Conservation (phyloP, 2,329 filamentous ascomycete genomes). For the Sordariomycetes sp. region DNA sequence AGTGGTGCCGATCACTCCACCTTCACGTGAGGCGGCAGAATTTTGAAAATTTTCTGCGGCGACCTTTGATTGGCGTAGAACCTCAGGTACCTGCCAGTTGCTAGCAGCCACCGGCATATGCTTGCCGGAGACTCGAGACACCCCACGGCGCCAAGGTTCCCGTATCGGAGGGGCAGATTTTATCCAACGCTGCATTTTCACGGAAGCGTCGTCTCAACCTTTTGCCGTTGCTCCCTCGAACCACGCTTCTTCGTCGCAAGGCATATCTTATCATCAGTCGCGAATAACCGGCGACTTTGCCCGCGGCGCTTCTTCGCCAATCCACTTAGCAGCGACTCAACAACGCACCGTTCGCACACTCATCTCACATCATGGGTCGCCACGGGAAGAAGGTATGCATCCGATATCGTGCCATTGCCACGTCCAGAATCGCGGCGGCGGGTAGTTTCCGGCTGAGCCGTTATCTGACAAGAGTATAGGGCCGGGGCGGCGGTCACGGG, state of each 20-base stretch:
- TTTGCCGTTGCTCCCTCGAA: background rate
- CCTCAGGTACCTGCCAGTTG: background rate
- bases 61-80: background rate
- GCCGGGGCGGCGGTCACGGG: background rate
- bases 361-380: background rate
- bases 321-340: background rate
- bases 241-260: background rate
- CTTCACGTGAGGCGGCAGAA: slow-evolving; percentile 1
- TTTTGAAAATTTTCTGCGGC: background rate
- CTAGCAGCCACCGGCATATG: background rate
- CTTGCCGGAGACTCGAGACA: background rate
- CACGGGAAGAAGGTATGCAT: slow-evolving; percentile 2
- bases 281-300: background rate
- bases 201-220: background rate
- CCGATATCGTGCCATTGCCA: background rate
- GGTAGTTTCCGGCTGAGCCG: background rate
- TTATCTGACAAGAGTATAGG: background rate
- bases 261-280: background rate
- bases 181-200: background rate
- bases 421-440: background rate
- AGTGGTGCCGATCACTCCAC: background rate
- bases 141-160: background rate
- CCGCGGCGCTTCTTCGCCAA: background rate
- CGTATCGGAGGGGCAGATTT: background rate
- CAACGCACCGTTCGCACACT: background rate